phyloP scores from a whole-genome alignment of 345 rosid species.

The Hibiscus tridactylites region DNA sequence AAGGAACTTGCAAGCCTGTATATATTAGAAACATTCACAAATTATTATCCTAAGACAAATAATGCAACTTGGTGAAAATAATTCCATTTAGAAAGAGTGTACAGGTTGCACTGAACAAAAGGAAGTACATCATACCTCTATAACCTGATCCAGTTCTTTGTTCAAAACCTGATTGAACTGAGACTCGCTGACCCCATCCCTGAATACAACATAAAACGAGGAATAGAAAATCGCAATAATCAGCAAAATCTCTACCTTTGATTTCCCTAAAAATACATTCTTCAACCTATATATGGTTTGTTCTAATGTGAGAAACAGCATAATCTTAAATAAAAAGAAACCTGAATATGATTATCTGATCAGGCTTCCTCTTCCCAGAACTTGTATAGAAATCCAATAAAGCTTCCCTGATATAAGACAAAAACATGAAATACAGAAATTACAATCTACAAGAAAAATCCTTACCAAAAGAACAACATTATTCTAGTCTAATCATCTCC shows the following conservation, averaged over 20 bases:
- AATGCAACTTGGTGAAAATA: no score
- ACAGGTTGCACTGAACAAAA: background rate
- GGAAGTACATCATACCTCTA: conserved; percentile 63
- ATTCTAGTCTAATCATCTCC: background rate
- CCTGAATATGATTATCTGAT: conserved; percentile 89
- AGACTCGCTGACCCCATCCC: conserved; percentile 97
- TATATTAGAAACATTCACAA: background rate
- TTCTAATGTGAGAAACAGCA: background rate
- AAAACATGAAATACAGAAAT: background rate
- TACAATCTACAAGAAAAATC: no score
- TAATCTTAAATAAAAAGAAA: conserved; percentile 1
- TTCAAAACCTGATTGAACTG: conserved; percentile 86
- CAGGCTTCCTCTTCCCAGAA: conserved; percentile 78
- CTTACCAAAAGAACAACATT: background rate
- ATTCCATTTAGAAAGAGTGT: no score
- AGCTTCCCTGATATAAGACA: conserved; percentile 45
- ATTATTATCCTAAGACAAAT: no score
- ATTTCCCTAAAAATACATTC: background rate
- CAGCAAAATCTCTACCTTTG: background rate
- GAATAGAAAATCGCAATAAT: background rate
- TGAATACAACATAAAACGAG: conserved; percentile 4
- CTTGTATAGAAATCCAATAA: conserved; percentile 73
- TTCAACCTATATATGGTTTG: background rate
- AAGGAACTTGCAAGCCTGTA: conserved; percentile 76
- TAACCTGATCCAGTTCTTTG: conserved; percentile 70